Evolutionary conservation across 2,329 filamentous ascomycete species (phyloP), one percentile per base, ranked within the genome.

Genomic region (Neonectria neomacrospora): DNA sequence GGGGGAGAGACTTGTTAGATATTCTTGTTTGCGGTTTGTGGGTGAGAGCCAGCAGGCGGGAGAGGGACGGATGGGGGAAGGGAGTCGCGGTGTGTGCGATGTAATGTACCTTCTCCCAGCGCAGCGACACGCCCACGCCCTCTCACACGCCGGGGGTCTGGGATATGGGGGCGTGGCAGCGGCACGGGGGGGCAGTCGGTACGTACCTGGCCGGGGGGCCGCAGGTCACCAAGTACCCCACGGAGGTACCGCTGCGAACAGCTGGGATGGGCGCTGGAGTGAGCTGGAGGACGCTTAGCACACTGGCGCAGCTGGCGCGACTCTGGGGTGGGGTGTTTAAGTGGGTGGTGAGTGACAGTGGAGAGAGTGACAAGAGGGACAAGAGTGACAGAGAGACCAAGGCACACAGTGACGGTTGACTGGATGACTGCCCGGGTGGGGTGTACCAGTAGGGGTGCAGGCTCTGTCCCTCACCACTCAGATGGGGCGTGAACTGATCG

Each of bases 41-140:
- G 62, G 64, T 63, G 65, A 63, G 47, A 50, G 28, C 47, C 47
- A 50, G 64, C 54, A 58, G 67, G 55, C 65, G 59, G 66, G 68
- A 66, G 48, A 63, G 59, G 68, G 73, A 72, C 65, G 72, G 67
- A 67, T 71, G 69, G 68, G 70, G 66, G 68, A 72, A 69, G 73
- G 67, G 72, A 70, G 71, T 71, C 66, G 67, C 67, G 71, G 72
- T 73, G 72, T 66, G 61, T 64, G 63, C 65, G 67, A 63, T 71
- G 67, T 69, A 66, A 67, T 67, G 67, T 67, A 69, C 64, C 64
- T 60, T 59, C 58, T 42, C 52, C 34, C 50, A 61, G 64, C 34
- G 64, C 56, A 59, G 65, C 64, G 65, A 72, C 62, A 63, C 61
- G 58, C 67, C 54, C 50, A 48, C 42, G 23, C 45, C 18, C 45